Conservation (phyloP, 352 stramenopile genomes). For the Sclerospora graminicola region DNA sequence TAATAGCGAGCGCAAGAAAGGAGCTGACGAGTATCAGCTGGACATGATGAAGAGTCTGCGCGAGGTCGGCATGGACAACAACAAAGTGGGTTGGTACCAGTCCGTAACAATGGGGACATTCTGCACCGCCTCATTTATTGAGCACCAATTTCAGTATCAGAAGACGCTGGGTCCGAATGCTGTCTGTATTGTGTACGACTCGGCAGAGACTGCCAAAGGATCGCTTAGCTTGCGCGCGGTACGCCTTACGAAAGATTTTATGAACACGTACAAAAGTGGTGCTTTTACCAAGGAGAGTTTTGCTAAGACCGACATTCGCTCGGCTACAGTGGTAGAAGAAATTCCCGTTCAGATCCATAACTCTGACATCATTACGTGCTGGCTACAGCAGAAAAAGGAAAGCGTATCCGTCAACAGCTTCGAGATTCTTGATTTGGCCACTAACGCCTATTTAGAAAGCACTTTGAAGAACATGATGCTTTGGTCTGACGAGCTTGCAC, state of each 20-base stretch:
- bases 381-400: conserved; percentile 85
- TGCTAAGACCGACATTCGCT: conserved; percentile 74
- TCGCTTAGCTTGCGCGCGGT: conserved; percentile 93
- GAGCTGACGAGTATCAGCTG: conserved; percentile 93
- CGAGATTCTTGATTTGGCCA: conserved; percentile 93
- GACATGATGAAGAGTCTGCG: conserved; percentile 99
- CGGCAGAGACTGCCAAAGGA: conserved; percentile 91
- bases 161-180: conserved; percentile 94
- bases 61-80: conserved; percentile 98
- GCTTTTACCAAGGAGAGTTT: conserved; percentile 81
- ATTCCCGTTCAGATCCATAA: conserved; percentile 94
- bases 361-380: conserved; percentile 89
- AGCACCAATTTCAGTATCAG: conserved; percentile 96
- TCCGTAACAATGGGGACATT: conserved; percentile 95
- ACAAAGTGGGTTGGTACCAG: conserved; percentile 98
- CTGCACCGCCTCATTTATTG: conserved; percentile 89
- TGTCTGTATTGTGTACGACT: conserved; percentile 98
- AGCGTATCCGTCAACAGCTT: conserved; percentile 78
- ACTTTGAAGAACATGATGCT: conserved; percentile 97
- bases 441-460: conserved; percentile 94
- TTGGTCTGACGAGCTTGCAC: conserved; percentile 95
- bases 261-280: conserved; percentile 84
- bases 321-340: conserved; percentile 91
- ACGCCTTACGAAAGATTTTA: conserved; percentile 91
- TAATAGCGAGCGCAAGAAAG: conserved; percentile 66